phyloP scores from a whole-genome alignment of 78 protist species.

The Dictyostelium capitatum region DNA sequence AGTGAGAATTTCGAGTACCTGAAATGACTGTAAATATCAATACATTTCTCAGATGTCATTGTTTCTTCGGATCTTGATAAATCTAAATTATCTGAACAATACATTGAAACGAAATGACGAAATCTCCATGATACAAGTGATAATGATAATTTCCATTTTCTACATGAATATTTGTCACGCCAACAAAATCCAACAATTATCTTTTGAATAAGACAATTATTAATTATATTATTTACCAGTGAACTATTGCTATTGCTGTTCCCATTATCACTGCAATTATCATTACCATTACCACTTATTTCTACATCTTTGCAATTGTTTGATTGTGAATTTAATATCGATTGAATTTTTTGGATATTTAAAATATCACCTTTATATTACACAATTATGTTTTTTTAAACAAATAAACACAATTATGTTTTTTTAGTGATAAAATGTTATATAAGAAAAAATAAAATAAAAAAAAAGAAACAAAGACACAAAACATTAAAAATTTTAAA shows the following conservation, averaged over 20 bases:
- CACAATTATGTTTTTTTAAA: no score
- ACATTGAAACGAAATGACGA: neutral
- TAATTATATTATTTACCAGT: neutral
- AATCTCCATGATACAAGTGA: conserved; percentile 13
- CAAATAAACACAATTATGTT: no score
- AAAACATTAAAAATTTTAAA: no score
- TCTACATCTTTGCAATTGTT: neutral
- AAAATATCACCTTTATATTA: no score
- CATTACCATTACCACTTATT: neutral
- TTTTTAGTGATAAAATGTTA: no score
- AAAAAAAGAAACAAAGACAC: no score
- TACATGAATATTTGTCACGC: conserved; percentile 8
- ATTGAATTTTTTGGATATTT: neutral
- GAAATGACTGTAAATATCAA: neutral
- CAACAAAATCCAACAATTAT: conserved; percentile 32
- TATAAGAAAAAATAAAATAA: no score
- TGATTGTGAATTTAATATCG: neutral
- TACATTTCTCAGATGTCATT: neutral
- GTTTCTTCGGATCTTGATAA: neutral
- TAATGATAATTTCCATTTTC: conserved; percentile 39
- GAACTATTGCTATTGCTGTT: neutral
- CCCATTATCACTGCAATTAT: neutral
- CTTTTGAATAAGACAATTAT: conserved; percentile 24
- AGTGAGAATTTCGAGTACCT: neutral
- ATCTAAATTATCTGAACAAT: neutral